Evolutionary conservation across 495 filamentous ascomycete species (phyloP).

Genomic region (Talaromyces wortmannii): DNA sequence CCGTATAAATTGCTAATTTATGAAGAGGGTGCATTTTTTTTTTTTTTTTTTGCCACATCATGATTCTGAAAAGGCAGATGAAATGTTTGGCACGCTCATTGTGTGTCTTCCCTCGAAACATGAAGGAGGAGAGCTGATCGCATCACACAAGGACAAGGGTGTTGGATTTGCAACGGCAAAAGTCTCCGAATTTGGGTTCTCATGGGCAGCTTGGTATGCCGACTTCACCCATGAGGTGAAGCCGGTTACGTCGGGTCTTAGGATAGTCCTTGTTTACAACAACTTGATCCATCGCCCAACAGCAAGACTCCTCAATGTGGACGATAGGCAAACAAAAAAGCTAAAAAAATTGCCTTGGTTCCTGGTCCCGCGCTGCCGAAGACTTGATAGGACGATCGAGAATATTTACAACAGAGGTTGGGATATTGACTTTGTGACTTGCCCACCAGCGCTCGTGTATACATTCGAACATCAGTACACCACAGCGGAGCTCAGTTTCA

Average conservation of each 20-base stretch:
- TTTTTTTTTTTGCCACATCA: conserved; percentile 42
- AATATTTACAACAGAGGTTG: background rate
- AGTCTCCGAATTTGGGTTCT: conserved; percentile 23
- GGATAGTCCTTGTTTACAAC: conserved; percentile 50
- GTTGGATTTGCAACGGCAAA: conserved; percentile 22
- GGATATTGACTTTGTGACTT: background rate
- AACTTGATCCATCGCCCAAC: conserved; percentile 36
- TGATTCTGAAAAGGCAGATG: conserved; percentile 47
- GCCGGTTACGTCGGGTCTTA: conserved; percentile 41
- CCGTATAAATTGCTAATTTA: conserved; percentile 52
- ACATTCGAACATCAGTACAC: conserved; percentile 42
- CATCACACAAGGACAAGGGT: conserved; percentile 28
- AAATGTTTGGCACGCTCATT: conserved; percentile 52
- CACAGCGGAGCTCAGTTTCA: conserved; percentile 25
- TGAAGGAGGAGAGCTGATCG: conserved; percentile 41
- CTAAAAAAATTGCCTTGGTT: conserved; percentile 15
- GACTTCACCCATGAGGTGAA: conserved; percentile 48
- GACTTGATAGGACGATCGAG: background rate
- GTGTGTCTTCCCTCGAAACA: conserved; percentile 47
- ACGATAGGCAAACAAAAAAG: conserved; percentile 1
- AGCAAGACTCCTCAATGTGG: conserved; percentile 3
- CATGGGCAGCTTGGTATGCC: conserved; percentile 44
- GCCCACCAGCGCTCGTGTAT: conserved; percentile 19
- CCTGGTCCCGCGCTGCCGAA: conserved; percentile 9
- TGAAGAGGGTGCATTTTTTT: conserved; percentile 42